Evolutionary conservation across 805 yeast genomes (phyloP).

Genomic region (Candida pini): DNA sequence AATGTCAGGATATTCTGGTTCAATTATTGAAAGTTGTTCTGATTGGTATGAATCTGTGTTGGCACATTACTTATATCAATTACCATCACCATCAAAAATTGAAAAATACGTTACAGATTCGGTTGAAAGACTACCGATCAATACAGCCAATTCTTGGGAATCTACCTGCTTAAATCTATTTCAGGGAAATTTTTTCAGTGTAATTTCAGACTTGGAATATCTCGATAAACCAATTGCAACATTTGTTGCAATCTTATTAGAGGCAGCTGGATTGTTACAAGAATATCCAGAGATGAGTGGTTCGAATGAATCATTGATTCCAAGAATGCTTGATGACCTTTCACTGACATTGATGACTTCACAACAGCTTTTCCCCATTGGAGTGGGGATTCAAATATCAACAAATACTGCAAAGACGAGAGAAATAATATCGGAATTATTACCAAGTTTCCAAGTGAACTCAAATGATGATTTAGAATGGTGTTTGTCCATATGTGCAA

Average conservation of each 20-base stretch:
- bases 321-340: conserved; percentile 43
- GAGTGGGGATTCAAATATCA: conserved; percentile 55
- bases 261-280: conserved; percentile 55
- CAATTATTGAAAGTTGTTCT: conserved; percentile 46
- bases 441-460: conserved; percentile 55
- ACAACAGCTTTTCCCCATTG: conserved; percentile 57
- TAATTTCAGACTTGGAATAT: conserved; percentile 52
- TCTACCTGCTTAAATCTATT: conserved; percentile 50
- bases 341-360: conserved; percentile 49
- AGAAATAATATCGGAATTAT: conserved; percentile 45
- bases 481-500: conserved; percentile 69
- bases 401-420: conserved; percentile 39
- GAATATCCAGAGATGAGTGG: conserved; percentile 25
- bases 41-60: conserved; percentile 65
- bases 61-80: conserved; percentile 41
- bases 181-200: conserved; percentile 50
- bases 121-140: conserved; percentile 29
- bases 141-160: conserved; percentile 44
- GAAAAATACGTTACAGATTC: conserved; percentile 36
- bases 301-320: conserved; percentile 13
- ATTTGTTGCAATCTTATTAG: conserved; percentile 53
- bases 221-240: conserved; percentile 62
- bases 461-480: conserved; percentile 77
- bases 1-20: conserved; percentile 40
- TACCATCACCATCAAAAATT: conserved; percentile 44